Conservation (phyloP, 2,329 filamentous ascomycete species). For the Fusarium piperis region DNA sequence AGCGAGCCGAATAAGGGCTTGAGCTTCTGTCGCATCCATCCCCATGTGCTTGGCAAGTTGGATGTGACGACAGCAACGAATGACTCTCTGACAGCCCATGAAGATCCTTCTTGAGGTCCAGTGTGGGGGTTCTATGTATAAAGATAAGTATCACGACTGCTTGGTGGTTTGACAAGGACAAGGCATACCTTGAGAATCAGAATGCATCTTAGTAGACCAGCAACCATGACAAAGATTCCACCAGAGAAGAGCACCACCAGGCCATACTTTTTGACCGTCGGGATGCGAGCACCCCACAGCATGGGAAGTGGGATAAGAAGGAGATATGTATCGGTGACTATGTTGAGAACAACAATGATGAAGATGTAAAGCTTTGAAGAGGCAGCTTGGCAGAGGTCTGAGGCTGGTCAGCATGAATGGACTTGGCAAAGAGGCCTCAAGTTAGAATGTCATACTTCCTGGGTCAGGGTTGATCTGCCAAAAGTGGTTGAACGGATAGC, state of each 20-base stretch:
- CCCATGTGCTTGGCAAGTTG: slow-evolving; percentile 49
- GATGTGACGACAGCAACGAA: slow-evolving; percentile 53
- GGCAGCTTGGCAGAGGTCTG: slow-evolving; percentile 52
- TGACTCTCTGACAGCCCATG: slow-evolving; percentile 52
- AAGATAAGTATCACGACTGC: no score
- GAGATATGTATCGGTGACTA: slow-evolving; percentile 53
- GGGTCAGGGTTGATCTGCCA: slow-evolving; percentile 57
- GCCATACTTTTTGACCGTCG: slow-evolving; percentile 59
- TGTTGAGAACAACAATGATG: slow-evolving; percentile 49
- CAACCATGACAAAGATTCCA: slow-evolving; percentile 52
- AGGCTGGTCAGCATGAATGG: slow-evolving; percentile 24
- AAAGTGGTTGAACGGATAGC: slow-evolving; percentile 48
- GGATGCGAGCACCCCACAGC: slow-evolving; percentile 62
- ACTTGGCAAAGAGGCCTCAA: neutral
- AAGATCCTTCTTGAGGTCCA: slow-evolving; percentile 46
- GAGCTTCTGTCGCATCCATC: slow-evolving; percentile 38
- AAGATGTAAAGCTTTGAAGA: slow-evolving; percentile 52
- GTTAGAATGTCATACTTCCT: slow-evolving; percentile 44
- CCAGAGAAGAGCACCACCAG: slow-evolving; percentile 60
- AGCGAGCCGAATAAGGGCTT: slow-evolving; percentile 39
- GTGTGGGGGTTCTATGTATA: slow-evolving; percentile 46
- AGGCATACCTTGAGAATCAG: slow-evolving; percentile 46
- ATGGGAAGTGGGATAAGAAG: slow-evolving; percentile 57
- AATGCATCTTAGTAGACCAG: slow-evolving; percentile 49
- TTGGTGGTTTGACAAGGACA: no score